Evolutionary conservation across 345 rosid genomes (phyloP).

Genomic region (Citrus reticulata): DNA sequence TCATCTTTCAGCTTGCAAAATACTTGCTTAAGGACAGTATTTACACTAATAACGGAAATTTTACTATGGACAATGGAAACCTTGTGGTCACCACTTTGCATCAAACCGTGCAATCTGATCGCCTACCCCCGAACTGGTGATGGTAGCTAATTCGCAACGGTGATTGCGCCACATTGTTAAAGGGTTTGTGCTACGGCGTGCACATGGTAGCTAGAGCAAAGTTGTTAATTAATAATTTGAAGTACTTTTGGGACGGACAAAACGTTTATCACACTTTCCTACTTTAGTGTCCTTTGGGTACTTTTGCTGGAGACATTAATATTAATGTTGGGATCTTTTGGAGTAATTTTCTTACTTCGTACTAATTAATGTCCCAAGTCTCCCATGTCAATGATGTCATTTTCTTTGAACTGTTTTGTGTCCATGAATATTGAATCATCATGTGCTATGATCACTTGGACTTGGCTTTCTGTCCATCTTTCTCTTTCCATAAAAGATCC

Average conservation of each 20-base stretch:
- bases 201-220: background rate
- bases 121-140: background rate
- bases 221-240: too few species aligned
- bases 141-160: background rate
- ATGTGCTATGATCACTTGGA: too few species aligned
- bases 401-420: background rate
- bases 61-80: too few species aligned
- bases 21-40: too few species aligned
- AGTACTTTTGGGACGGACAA: conserved; percentile 3
- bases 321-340: background rate
- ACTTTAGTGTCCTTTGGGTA: background rate
- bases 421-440: background rate
- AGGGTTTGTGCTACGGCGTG: background rate
- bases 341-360: background rate
- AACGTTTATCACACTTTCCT: background rate
- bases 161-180: background rate
- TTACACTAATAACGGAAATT: too few species aligned
- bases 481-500: background rate
- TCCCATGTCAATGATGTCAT: background rate
- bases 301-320: background rate
- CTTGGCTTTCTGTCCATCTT: background rate
- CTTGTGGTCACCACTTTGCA: background rate
- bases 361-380: too few species aligned
- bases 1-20: background rate
- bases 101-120: background rate